Conservation (phyloP, 179 eudicot genomes). For the Patellifolia procumbens region DNA sequence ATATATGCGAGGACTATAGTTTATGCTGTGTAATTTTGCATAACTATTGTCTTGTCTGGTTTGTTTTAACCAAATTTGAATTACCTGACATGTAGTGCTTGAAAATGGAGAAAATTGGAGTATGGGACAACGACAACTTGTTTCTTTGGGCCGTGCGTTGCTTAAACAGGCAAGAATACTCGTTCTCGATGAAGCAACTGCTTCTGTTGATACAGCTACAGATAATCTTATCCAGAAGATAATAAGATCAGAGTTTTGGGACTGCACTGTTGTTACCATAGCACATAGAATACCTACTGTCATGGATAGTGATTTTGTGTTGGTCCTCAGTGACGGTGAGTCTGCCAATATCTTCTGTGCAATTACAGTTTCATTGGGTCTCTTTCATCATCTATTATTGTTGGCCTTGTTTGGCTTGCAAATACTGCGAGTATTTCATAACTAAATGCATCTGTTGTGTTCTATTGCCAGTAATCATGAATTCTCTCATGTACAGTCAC, state of each 20-base stretch:
- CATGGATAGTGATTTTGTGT: slow-evolving; percentile 89
- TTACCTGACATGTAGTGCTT: slow-evolving; percentile 45
- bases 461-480: too few species aligned
- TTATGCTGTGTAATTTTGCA: neutral
- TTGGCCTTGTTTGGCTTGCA: neutral
- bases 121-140: slow-evolving; percentile 96
- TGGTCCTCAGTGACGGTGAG: slow-evolving; percentile 90
- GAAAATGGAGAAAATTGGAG: slow-evolving; percentile 99
- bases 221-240: slow-evolving; percentile 95
- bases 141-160: slow-evolving; percentile 88
- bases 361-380: slow-evolving; percentile 4
- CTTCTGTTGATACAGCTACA: slow-evolving; percentile 95
- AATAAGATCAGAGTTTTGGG: slow-evolving; percentile 75
- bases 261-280: slow-evolving; percentile 88
- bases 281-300: slow-evolving; percentile 98
- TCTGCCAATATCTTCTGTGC: neutral
- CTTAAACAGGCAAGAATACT: slow-evolving; percentile 86
- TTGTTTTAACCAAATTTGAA: neutral
- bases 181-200: slow-evolving; percentile 98
- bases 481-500: too few species aligned
- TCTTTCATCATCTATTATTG: neutral
- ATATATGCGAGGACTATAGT: neutral
- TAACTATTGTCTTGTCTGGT: neutral
- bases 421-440: neutral
- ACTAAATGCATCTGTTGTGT: neutral